Evolutionary conservation across 2,329 filamentous ascomycete species (phyloP), one percentile per base, ranked within the genome.

Genomic region (Rutstroemia sp.): DNA sequence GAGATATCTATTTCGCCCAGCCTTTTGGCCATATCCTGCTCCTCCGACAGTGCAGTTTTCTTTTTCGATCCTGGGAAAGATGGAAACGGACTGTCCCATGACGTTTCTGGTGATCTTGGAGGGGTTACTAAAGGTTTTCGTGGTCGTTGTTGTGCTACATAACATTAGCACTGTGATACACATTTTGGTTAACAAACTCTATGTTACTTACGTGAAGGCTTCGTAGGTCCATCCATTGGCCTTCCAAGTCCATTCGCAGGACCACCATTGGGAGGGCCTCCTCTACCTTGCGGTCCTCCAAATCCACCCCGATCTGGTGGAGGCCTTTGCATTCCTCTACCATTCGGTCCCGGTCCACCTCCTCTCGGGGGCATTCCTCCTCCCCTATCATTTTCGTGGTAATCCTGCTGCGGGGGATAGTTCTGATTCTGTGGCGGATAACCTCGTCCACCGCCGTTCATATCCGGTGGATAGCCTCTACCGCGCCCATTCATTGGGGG

Each of bases 21-120:
- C 45, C 65, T 64, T 21, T 68, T 48, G 27, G 65, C 51, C 27
- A 70, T 68, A n/a, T 66, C 60, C 45, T 64, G 62, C 57, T 73
- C 75, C 67, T 61, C 70, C 65, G 37, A 71, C 66, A 71, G 72
- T 69, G 55, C 68, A 62, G 59, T 70, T 67, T 65, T 77, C 68
- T 73, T 67, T 65, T 71, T 60, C 61, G 67, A 62, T 63, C 71
- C 59, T 68, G 69, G 69, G 50, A 72, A 77, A 5, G 71, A 65
- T 25, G 77, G 76, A 55, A 79, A 79, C 3, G 77, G 77, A 61
- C 74, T 77, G 56, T 80, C 78, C 68, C 73, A 79, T 27, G 70
- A 59, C 9, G 47, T 66, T 44, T 71, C 69, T 46, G 74, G 70
- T 37, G 71, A 74, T 49, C 69, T 69, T 3, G 70, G 72, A 19